Conservation (phyloP, 441 rosid species). For the Francoa sonchifolia region DNA sequence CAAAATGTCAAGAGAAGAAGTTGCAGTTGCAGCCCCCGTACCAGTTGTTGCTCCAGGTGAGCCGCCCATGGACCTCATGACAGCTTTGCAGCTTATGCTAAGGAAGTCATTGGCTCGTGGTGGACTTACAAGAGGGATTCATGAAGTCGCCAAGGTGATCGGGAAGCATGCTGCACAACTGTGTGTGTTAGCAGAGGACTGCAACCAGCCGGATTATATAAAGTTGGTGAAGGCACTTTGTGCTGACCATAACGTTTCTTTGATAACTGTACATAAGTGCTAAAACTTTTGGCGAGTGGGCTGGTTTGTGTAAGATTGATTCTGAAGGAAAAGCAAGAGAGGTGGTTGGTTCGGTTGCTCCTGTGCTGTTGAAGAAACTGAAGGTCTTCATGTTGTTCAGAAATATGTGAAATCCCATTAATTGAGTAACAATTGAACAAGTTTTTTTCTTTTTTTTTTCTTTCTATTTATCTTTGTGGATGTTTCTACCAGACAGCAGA, state of each 20-base stretch:
- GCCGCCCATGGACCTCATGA: conserved; percentile 8
- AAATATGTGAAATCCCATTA: background rate
- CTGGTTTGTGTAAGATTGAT: conserved; percentile 6
- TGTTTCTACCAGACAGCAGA: no score
- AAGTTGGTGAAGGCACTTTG: conserved; percentile 9
- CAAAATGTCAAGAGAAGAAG: no score
- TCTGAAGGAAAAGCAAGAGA: background rate
- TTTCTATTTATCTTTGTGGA: no score
- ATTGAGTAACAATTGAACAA: no score
- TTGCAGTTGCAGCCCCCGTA: background rate
- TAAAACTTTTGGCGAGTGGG: conserved; percentile 10
- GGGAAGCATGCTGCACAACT: conserved; percentile 11
- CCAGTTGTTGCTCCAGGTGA: background rate
- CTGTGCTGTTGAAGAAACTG: background rate
- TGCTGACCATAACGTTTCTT: conserved; percentile 7
- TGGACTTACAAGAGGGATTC: conserved; percentile 6
- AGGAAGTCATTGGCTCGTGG: conserved; percentile 10
- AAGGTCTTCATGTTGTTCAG: background rate
- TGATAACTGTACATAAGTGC: conserved; percentile 10
- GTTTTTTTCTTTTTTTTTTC: no score
- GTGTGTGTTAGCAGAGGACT: conserved; percentile 10
- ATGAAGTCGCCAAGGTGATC: conserved; percentile 5
- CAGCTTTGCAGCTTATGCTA: conserved; percentile 6
- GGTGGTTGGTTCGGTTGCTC: background rate
- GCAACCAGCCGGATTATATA: conserved; percentile 10